Evolutionary conservation across 1,284 basidiomycete genomes (phyloP).

Genomic region (Heterobasidion annosum): DNA sequence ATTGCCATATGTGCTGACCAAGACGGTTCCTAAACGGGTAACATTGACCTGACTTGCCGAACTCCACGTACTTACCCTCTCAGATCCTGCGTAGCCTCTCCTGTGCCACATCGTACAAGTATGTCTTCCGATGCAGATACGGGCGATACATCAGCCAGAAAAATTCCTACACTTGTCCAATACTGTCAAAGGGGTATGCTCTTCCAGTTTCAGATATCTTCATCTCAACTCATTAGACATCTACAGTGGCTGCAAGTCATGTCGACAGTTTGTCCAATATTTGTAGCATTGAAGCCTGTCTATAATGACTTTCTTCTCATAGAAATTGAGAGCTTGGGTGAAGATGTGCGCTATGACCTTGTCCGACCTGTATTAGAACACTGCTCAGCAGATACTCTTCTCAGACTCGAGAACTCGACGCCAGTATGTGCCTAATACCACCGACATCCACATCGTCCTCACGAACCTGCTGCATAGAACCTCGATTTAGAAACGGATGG

Average conservation of each 20-base stretch:
- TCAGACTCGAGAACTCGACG: slow-evolving; percentile 55
- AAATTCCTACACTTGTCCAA: slow-evolving; percentile 32
- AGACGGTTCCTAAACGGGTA: too few species aligned
- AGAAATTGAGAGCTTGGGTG: slow-evolving; percentile 46
- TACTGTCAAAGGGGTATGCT: slow-evolving; percentile 32
- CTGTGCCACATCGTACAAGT: too few species aligned
- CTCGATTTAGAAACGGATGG: slow-evolving; percentile 51
- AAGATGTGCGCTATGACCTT: slow-evolving; percentile 50
- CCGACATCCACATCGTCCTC: slow-evolving; percentile 4
- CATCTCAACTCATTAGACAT: slow-evolving; percentile 5
- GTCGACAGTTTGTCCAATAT: slow-evolving; percentile 36
- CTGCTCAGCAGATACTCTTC: slow-evolving; percentile 61
- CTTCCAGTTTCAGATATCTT: slow-evolving; percentile 6
- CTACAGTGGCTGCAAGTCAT: slow-evolving; percentile 39
- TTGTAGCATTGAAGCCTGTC: neutral
- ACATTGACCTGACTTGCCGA: too few species aligned
- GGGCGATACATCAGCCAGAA: slow-evolving; percentile 19
- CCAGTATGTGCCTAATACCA: slow-evolving; percentile 39
- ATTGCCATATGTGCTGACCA: neutral
- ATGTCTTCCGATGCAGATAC: slow-evolving; percentile 18
- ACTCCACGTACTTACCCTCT: too few species aligned
- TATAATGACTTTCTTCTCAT: neutral
- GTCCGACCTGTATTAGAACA: slow-evolving; percentile 63
- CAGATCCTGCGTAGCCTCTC: too few species aligned
- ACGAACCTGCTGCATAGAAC: slow-evolving; percentile 30